Evolutionary conservation across 495 filamentous ascomycete genomes (phyloP).

Genomic region (Usnea hakonensis): DNA sequence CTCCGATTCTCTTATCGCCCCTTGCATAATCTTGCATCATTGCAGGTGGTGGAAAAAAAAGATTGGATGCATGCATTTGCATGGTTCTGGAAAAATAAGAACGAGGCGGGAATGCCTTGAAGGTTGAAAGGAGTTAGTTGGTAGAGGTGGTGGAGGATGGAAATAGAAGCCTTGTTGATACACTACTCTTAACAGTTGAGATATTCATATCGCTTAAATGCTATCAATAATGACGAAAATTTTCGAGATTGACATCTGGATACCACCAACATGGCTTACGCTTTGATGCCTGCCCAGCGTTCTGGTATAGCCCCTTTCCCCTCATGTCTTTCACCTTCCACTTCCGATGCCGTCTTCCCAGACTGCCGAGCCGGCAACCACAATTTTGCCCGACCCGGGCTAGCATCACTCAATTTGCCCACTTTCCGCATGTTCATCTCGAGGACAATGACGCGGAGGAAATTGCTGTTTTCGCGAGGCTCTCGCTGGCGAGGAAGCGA

Average conservation of each 20-base stretch:
- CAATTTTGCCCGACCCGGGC: conserved; percentile 73
- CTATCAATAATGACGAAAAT: background rate
- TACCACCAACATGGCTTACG: conserved; percentile 1
- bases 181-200: background rate
- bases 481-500: conserved; percentile 65
- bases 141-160: background rate
- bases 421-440: conserved; percentile 95
- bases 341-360: conserved; percentile 7
- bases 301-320: background rate
- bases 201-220: conserved; percentile 7
- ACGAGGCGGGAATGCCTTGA: no score
- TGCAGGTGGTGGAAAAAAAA: background rate
- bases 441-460: conserved; percentile 86
- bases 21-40: conserved; percentile 5
- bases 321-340: background rate
- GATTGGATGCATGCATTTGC: no score
- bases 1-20: background rate
- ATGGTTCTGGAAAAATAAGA: no score
- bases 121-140: no score
- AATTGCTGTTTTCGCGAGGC: conserved; percentile 86
- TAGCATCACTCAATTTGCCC: conserved; percentile 81
- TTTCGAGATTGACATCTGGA: background rate
- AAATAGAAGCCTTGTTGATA: background rate
- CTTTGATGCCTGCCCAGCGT: conserved; percentile 14
- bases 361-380: conserved; percentile 76